Percentiles rank a stretch among this genome's conserved stretches.
phyloP scores from a whole-genome alignment of 306 rosid genomes.

The Quillaja saponaria region DNA sequence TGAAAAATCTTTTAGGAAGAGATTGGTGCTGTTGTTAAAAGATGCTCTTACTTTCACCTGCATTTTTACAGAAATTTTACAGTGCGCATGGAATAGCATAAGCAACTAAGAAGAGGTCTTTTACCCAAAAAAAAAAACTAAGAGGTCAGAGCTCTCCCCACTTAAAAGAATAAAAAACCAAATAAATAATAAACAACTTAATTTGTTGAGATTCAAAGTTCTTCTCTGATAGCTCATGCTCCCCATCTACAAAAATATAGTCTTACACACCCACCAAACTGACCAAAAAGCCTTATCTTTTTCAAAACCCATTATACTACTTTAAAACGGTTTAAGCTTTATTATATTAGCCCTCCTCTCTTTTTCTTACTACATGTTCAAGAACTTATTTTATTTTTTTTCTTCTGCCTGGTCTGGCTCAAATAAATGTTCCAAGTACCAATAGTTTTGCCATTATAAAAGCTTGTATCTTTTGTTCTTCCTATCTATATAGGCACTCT shows the following conservation, averaged over 20 bases:
- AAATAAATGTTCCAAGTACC: constrained; percentile 56
- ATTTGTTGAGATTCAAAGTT: constrained; percentile 44
- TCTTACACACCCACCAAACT: constrained; percentile 66
- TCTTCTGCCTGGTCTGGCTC: background rate
- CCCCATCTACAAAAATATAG: constrained; percentile 60
- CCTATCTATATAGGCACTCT: constrained; percentile 46
- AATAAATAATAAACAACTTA: constrained; percentile 10
- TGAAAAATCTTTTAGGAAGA: constrained; percentile 36
- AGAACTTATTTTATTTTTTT: constrained; percentile 31
- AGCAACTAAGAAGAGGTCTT: constrained; percentile 63
- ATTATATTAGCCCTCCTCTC: constrained; percentile 33
- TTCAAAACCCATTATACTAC: constrained; percentile 48
- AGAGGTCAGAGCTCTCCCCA: constrained; percentile 64
- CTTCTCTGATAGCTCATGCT: constrained; percentile 62
- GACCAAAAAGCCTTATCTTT: constrained; percentile 68
- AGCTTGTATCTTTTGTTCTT: constrained; percentile 43
- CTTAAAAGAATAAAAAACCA: constrained; percentile 40
- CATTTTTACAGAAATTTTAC: constrained; percentile 44
- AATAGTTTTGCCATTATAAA: constrained; percentile 48
- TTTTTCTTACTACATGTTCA: constrained; percentile 32
- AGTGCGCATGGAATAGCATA: constrained; percentile 59
- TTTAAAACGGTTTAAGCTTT: constrained; percentile 37
- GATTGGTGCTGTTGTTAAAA: constrained; percentile 33
- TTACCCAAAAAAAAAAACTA: too few relatives aligned
- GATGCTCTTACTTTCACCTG: constrained; percentile 32